Conservation (phyloP, 108 stramenopile species). For the Pseudonitzschia pungens region DNA sequence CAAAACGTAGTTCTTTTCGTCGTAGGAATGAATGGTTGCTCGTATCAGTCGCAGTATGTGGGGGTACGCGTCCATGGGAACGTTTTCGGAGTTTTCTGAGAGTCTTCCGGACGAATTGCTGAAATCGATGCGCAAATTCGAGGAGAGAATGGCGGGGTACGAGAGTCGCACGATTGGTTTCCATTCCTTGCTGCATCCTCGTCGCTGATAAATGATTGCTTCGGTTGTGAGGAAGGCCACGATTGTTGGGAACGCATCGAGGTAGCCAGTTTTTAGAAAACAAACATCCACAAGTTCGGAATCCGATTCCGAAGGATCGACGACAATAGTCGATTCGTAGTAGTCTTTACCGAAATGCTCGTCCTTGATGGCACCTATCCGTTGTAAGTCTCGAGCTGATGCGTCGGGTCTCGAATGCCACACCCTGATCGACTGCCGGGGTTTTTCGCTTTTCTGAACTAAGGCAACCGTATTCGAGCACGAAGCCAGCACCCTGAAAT, state of each 20-base stretch:
- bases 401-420: slow-evolving; percentile 45
- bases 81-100: background rate
- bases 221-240: slow-evolving; percentile 50
- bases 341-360: slow-evolving; percentile 29
- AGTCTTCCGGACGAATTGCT: background rate
- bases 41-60: slow-evolving; percentile 49
- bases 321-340: slow-evolving; percentile 20
- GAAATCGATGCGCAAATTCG: slow-evolving; percentile 5
- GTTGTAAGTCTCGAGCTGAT: slow-evolving; percentile 17
- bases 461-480: slow-evolving; percentile 19
- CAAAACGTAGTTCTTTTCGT: slow-evolving; percentile 43
- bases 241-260: slow-evolving; percentile 68
- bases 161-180: slow-evolving; percentile 39
- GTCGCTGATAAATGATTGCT: slow-evolving; percentile 56
- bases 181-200: slow-evolving; percentile 47
- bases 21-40: slow-evolving; percentile 32
- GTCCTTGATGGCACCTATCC: slow-evolving; percentile 24
- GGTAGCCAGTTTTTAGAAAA: slow-evolving; percentile 62
- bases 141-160: slow-evolving; percentile 41
- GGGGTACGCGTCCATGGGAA: slow-evolving; percentile 46
- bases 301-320: slow-evolving; percentile 19
- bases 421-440: slow-evolving; percentile 11
- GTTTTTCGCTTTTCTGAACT: background rate
- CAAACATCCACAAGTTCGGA: slow-evolving; percentile 57
- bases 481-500: slow-evolving; percentile 11